A percentile compares a stretch with the other conserved stretches of the same genome.
These are phyloP conservation scores for Jaapia argillacea DNA, from an alignment of 768 basidiomycete species.

Conservation along the genomic window DNA sequence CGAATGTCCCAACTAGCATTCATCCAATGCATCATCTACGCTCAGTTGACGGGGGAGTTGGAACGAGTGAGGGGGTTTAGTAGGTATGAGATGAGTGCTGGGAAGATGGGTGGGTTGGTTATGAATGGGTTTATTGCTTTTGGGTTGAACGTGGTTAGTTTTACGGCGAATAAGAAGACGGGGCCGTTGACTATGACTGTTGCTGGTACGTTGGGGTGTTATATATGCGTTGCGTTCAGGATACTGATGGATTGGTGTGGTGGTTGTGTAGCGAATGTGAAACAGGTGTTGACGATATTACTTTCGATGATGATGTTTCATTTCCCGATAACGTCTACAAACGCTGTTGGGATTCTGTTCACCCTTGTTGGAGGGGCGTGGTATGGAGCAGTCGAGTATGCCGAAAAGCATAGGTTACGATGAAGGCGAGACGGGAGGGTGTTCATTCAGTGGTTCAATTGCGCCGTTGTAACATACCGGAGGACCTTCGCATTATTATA, in stretches of 20 bases:
- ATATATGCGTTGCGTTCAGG: background rate
- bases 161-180: constrained; percentile 90
- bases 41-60: constrained; percentile 75
- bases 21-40: constrained; percentile 73
- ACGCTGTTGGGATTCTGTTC: constrained; percentile 73
- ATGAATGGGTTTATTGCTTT: constrained; percentile 87
- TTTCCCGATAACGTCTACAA: constrained; percentile 67
- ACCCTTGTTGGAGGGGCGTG: constrained; percentile 83
- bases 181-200: constrained; percentile 90
- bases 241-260: too few relatives aligned
- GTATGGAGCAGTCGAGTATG: constrained; percentile 34
- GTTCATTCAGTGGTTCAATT: too few relatives aligned
- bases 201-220: constrained; percentile 44
- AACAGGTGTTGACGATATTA: constrained; percentile 86
- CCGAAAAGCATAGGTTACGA: too few relatives aligned
- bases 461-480: too few relatives aligned
- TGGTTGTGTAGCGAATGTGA: constrained; percentile 78
- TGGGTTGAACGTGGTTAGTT: constrained; percentile 86
- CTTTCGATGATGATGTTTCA: constrained; percentile 80
- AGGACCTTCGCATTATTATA: too few relatives aligned
- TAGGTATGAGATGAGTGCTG: constrained; percentile 25
- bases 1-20: constrained; percentile 91
- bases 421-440: too few relatives aligned
- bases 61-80: constrained; percentile 42
- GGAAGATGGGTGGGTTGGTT: constrained; percentile 43